A percentile compares a stretch with the other conserved stretches of the same genome.
These are phyloP conservation scores for Tulasnella sp. DNA, from an alignment of 768 basidiomycete species.

Conservation along the genomic window DNA sequence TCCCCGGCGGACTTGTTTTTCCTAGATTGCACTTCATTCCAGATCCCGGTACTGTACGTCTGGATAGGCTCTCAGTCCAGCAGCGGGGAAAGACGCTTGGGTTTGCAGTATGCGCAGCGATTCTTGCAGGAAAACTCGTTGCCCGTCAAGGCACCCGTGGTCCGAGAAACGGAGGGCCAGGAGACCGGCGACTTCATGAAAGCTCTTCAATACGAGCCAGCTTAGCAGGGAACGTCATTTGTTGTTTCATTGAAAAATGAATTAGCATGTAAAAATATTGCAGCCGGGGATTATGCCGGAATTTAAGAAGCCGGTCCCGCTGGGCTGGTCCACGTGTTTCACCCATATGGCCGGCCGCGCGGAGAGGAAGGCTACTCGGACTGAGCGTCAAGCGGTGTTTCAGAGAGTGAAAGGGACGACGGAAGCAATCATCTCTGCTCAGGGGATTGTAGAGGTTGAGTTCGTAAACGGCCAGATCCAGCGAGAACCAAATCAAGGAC, in stretches of 20 bases:
- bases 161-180: conserved; percentile 53
- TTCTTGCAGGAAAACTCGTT: conserved; percentile 45
- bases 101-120: conserved; percentile 53
- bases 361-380: conserved; percentile 2
- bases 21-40: conserved; percentile 44
- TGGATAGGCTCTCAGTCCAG: conserved; percentile 56
- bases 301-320: background rate
- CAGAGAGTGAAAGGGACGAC: background rate
- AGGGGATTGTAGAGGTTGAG: background rate
- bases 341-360: conserved; percentile 4
- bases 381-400: conserved; percentile 8
- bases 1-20: conserved; percentile 51
- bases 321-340: conserved; percentile 7
- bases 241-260: background rate
- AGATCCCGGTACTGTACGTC: conserved; percentile 48
- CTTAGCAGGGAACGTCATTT: background rate
- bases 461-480: background rate
- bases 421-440: background rate
- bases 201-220: conserved; percentile 30
- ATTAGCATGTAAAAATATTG: conserved; percentile 1
- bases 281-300: background rate
- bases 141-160: conserved; percentile 40
- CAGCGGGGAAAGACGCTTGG: conserved; percentile 47
- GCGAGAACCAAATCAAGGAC: background rate
- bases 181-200: conserved; percentile 49